Percentiles rank a stretch among this genome's conserved stretches.
Conservation (phyloP, 176 grass and related monocot genomes). For the Phoenix roebelenii region DNA sequence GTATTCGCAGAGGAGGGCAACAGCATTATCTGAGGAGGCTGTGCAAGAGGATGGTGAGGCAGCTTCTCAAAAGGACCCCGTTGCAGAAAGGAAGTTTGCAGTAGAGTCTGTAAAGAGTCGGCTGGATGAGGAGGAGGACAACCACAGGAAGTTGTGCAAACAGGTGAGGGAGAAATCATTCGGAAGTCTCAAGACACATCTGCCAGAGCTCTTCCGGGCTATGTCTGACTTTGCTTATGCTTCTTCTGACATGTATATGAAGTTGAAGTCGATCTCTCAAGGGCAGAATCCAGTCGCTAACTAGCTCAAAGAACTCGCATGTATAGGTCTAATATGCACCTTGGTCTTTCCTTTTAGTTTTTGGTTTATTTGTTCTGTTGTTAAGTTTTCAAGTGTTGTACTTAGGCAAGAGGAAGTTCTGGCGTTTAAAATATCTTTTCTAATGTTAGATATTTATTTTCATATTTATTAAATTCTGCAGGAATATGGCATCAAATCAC, state of each 20-base stretch:
- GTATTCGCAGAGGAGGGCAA: slow-evolving; percentile 32
- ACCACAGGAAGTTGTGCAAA: slow-evolving; percentile 50
- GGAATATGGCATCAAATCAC: too few species aligned
- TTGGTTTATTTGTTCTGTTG: too few species aligned
- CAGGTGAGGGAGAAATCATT: slow-evolving; percentile 91
- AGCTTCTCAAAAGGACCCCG: slow-evolving; percentile 42
- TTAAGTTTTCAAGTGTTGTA: too few species aligned
- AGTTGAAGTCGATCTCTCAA: slow-evolving; percentile 53
- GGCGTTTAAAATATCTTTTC: too few species aligned
- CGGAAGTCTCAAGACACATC: slow-evolving; percentile 57
- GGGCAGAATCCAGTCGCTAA: slow-evolving; percentile 39
- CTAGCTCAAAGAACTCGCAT: slow-evolving; percentile 16
- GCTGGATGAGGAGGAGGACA: slow-evolving; percentile 53
- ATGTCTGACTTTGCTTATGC: slow-evolving; percentile 54
- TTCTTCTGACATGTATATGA: slow-evolving; percentile 56
- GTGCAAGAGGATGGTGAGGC: slow-evolving; percentile 39
- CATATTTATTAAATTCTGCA: too few species aligned
- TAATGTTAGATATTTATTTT: too few species aligned
- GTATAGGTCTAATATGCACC: slow-evolving; percentile 17
- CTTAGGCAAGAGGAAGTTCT: too few species aligned
- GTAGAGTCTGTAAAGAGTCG: slow-evolving; percentile 68
- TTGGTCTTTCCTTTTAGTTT: too few species aligned
- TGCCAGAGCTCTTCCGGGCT: slow-evolving; percentile 81
- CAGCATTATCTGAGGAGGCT: slow-evolving; percentile 15
- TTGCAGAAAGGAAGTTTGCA: slow-evolving; percentile 48